Evolutionary conservation across 2,329 filamentous ascomycete species (phyloP).

Genomic region (Trichoderma simmonsii): DNA sequence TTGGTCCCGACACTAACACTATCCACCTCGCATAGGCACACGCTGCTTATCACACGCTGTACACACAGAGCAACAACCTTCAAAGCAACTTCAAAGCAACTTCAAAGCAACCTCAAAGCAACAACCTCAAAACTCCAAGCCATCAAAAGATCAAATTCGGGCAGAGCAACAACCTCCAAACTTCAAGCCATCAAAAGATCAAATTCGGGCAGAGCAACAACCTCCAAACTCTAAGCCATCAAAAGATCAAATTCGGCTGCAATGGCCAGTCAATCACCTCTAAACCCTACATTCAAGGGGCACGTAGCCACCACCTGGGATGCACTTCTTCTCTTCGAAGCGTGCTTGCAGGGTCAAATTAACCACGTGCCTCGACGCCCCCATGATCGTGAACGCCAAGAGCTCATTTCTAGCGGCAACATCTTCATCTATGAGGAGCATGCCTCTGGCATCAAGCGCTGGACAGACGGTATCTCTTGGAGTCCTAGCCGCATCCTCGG

Average conservation of each 20-base stretch:
- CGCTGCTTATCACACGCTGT: background rate
- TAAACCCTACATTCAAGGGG: slow-evolving; percentile 65
- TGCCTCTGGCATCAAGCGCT: slow-evolving; percentile 86
- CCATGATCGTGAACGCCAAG: slow-evolving; percentile 75
- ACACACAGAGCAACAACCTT: background rate
- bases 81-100: background rate
- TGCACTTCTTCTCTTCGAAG: slow-evolving; percentile 77
- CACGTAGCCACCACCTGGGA: slow-evolving; percentile 68
- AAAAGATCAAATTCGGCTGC: background rate
- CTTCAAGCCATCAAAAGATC: too few relatives aligned
- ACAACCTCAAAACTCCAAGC: too few relatives aligned
- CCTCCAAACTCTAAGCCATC: background rate
- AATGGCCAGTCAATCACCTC: slow-evolving; percentile 32
- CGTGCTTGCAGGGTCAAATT: slow-evolving; percentile 66
- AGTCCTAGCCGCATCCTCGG: slow-evolving; percentile 82
- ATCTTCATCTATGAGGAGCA: slow-evolving; percentile 92
- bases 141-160: too few relatives aligned
- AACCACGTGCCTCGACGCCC: slow-evolving; percentile 78
- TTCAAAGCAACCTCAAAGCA: background rate
- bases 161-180: too few relatives aligned
- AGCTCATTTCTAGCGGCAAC: slow-evolving; percentile 77
- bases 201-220: too few relatives aligned
- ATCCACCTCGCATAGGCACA: background rate
- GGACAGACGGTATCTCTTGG: slow-evolving; percentile 91
- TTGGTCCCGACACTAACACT: background rate